Conservation (phyloP, 2,329 filamentous ascomycete genomes). For the Penicillium fuscoglaucum region DNA sequence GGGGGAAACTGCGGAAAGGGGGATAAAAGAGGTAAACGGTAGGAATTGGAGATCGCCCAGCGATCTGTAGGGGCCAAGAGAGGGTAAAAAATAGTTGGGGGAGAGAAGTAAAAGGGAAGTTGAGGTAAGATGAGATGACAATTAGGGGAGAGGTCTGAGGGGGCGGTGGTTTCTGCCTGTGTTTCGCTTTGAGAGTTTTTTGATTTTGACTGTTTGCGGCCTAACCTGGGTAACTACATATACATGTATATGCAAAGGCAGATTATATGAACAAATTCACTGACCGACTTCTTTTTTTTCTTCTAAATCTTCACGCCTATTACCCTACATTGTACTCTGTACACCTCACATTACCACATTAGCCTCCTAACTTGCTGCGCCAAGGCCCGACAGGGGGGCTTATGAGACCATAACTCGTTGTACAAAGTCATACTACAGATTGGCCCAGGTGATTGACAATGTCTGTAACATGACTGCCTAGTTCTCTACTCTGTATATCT, state of each 20-base stretch:
- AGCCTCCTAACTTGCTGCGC: constrained; percentile 7
- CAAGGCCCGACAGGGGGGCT: constrained; percentile 1
- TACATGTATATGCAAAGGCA: not conserved
- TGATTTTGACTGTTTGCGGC: constrained; percentile 4
- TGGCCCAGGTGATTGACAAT: not conserved
- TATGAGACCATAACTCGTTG: too few relatives aligned
- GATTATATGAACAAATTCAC: not conserved
- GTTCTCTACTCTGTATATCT: not conserved
- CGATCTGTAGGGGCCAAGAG: constrained; percentile 21
- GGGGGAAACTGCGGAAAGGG: constrained; percentile 3
- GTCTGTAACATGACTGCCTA: constrained; percentile 1
- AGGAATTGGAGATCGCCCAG: constrained; percentile 30
- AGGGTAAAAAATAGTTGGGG: constrained; percentile 8
- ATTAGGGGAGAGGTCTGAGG: constrained; percentile 7
- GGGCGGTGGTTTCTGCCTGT: constrained; percentile 10
- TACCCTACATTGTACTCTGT: not conserved
- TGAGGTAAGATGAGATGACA: constrained; percentile 1
- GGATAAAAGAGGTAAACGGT: constrained; percentile 7
- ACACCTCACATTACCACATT: constrained; percentile 4
- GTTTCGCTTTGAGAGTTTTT: constrained; percentile 5
- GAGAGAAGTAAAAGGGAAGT: constrained; percentile 1
- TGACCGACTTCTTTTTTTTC: not conserved
- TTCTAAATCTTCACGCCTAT: not conserved
- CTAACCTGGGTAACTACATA: not conserved
- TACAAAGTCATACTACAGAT: not conserved